Percentiles rank a stretch among this genome's conserved stretches.
Conservation (phyloP, 2,329 filamentous ascomycete species). For the Colletotrichum ledebouriae region DNA sequence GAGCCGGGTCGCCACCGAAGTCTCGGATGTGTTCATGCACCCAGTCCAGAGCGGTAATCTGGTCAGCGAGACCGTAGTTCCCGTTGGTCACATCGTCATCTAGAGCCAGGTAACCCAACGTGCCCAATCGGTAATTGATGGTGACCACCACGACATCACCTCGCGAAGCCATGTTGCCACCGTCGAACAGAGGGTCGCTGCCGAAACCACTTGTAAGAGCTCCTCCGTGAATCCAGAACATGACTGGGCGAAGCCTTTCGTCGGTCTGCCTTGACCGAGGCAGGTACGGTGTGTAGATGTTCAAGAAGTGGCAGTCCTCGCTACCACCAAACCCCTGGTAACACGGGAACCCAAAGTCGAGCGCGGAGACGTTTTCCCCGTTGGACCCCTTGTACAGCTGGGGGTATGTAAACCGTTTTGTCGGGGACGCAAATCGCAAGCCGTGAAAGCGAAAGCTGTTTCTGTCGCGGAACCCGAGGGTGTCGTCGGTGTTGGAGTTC, state of each 20-base stretch:
- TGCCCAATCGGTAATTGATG: conserved; percentile 72
- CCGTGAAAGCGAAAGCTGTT: conserved; percentile 63
- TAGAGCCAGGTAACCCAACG: conserved; percentile 70
- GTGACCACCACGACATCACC: conserved; percentile 66
- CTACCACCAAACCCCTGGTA: conserved; percentile 51
- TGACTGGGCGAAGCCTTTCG: conserved; percentile 58
- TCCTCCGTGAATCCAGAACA: conserved; percentile 62
- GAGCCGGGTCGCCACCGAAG: conserved; percentile 69
- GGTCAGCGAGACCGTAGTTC: conserved; percentile 64
- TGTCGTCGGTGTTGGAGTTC: conserved; percentile 54
- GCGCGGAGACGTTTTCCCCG: conserved; percentile 47
- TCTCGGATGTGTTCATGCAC: conserved; percentile 64
- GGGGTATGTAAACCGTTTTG: conserved; percentile 56
- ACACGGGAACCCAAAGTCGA: conserved; percentile 52
- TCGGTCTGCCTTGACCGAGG: conserved; percentile 47
- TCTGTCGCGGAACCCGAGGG: conserved; percentile 59
- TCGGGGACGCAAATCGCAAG: conserved; percentile 56
- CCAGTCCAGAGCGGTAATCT: conserved; percentile 64
- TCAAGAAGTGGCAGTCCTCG: conserved; percentile 61
- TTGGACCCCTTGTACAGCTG: conserved; percentile 50
- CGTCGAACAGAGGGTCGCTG: conserved; percentile 59
- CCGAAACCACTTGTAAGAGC: conserved; percentile 56
- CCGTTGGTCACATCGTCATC: conserved; percentile 60
- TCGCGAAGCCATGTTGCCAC: conserved; percentile 59
- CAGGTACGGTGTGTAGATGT: conserved; percentile 59